These are phyloP conservation scores for Inonotus hispidus DNA, from an alignment of 1,284 basidiomycete species.

Conservation along the genomic window DNA sequence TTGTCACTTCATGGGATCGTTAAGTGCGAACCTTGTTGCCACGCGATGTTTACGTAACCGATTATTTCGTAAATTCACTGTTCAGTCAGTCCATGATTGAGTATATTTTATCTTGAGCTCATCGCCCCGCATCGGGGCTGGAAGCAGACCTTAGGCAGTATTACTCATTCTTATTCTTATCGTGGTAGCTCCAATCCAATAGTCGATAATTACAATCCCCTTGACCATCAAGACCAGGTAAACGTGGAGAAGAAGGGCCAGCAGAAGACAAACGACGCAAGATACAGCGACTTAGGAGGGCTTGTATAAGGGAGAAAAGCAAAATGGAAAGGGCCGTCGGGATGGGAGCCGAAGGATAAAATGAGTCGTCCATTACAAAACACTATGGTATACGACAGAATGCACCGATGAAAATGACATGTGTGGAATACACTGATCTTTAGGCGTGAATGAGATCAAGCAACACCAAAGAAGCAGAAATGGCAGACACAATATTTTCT, in stretches of 20 bases:
- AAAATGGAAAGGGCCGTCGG: too few species aligned
- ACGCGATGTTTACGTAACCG: neutral
- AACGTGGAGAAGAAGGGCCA: too few species aligned
- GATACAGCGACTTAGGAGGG: too few species aligned
- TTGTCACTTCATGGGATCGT: neutral
- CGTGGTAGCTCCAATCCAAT: too few species aligned
- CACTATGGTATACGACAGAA: constrained; percentile 10
- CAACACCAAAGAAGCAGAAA: neutral
- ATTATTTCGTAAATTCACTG: too few species aligned
- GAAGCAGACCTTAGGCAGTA: too few species aligned
- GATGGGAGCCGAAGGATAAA: neutral
- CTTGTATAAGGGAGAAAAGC: too few species aligned
- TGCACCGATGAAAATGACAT: neutral
- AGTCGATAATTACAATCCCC: neutral
- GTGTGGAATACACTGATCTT: neutral
- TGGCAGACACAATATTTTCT: neutral
- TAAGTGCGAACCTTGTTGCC: neutral
- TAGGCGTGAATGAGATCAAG: constrained; percentile 6
- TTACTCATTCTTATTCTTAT: too few species aligned
- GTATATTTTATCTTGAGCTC: too few species aligned
- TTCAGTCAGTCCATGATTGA: too few species aligned
- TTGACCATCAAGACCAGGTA: neutral
- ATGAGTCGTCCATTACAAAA: constrained; percentile 11
- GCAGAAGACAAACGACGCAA: too few species aligned
- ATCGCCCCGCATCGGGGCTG: too few species aligned